Conservation (phyloP, 2,329 filamentous ascomycete species). For the Epichloe gansuensis region DNA sequence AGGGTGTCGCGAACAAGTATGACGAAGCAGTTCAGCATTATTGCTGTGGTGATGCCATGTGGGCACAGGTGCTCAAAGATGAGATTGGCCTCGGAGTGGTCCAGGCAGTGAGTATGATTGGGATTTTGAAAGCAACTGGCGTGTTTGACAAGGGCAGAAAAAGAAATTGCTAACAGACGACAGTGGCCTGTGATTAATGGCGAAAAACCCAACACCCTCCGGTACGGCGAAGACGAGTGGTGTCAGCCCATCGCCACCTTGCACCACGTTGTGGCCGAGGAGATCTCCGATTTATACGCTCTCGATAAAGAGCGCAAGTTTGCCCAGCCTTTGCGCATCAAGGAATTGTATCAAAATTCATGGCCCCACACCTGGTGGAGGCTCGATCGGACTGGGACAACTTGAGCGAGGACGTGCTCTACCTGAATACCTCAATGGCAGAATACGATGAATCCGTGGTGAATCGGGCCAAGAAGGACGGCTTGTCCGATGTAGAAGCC, state of each 20-base stretch:
- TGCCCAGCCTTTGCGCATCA: slow-evolving; percentile 25
- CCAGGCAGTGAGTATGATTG: slow-evolving; percentile 25
- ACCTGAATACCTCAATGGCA: slow-evolving; percentile 22
- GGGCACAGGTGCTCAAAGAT: slow-evolving; percentile 33
- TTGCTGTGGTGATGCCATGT: slow-evolving; percentile 42
- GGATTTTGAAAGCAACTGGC: not conserved
- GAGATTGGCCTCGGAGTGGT: slow-evolving; percentile 28
- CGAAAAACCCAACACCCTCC: slow-evolving; percentile 40
- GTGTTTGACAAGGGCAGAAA: not conserved
- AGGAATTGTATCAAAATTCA: slow-evolving; percentile 36
- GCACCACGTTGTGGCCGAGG: slow-evolving; percentile 40
- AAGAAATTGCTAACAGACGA: not conserved
- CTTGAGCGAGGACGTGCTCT: slow-evolving; percentile 31
- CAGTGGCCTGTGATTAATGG: slow-evolving; percentile 43
- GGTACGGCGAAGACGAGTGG: slow-evolving; percentile 36
- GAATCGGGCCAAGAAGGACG: slow-evolving; percentile 19
- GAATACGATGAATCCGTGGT: slow-evolving; percentile 21
- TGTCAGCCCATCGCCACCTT: slow-evolving; percentile 44
- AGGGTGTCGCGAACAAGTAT: slow-evolving; percentile 33
- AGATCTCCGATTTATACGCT: slow-evolving; percentile 37
- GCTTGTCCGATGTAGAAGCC: slow-evolving; percentile 25
- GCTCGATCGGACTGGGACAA: slow-evolving; percentile 42
- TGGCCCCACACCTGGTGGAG: slow-evolving; percentile 26
- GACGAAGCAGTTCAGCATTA: slow-evolving; percentile 27
- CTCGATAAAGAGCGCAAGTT: slow-evolving; percentile 33